A percentile compares a stretch with the other conserved stretches of the same genome.
phyloP scores from a whole-genome alignment of 225 moss, liverwort and hornwort genomes.

The Polytrichum formosum region DNA sequence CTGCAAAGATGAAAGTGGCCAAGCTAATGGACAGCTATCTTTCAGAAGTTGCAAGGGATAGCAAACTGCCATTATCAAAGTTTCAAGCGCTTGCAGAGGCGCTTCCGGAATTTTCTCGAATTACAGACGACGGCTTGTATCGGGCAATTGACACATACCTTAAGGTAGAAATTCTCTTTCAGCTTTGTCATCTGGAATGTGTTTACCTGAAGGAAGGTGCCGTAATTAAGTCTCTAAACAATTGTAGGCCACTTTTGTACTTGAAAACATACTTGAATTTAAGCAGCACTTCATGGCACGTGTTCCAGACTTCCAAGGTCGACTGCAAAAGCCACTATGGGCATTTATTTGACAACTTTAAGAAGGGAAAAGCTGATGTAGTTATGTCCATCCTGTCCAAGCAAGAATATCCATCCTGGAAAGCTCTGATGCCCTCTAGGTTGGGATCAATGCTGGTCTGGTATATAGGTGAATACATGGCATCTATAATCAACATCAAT shows the following conservation, averaged over 20 bases:
- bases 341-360: conserved; percentile 2
- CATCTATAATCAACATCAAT: too few relatives aligned
- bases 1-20: conserved; percentile 85
- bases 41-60: conserved; percentile 76
- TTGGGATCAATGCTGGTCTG: too few relatives aligned
- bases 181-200: too few relatives aligned
- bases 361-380: too few relatives aligned
- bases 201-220: too few relatives aligned
- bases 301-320: too few relatives aligned
- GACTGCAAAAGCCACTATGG: too few relatives aligned
- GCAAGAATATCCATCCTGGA: not conserved
- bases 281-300: too few relatives aligned
- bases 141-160: conserved; percentile 90
- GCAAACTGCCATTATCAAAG: conserved; percentile 51
- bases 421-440: not conserved
- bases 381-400: not conserved
- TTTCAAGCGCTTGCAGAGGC: conserved; percentile 88
- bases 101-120: conserved; percentile 70
- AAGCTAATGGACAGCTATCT: conserved; percentile 88
- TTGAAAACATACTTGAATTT: too few relatives aligned
- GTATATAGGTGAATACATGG: too few relatives aligned
- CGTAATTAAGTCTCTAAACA: too few relatives aligned
- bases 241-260: too few relatives aligned
- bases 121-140: conserved; percentile 85
- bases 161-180: conserved; percentile 38